phyloP scores from a whole-genome alignment of 129 eudicot species.

The Daucus carota region DNA sequence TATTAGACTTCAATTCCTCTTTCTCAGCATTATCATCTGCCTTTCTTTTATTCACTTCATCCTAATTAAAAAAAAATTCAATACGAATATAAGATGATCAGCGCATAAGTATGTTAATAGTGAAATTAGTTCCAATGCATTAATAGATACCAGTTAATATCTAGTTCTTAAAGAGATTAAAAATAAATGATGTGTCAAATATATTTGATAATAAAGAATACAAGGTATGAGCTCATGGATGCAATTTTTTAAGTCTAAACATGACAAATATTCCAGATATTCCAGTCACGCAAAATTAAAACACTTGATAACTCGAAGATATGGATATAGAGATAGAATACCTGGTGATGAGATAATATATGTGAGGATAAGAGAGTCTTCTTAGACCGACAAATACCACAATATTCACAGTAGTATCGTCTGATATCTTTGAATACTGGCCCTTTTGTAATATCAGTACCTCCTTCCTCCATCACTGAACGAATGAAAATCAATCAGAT shows the following conservation, averaged over 20 bases:
- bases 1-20: conserved; percentile 26
- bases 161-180: background rate
- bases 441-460: background rate
- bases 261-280: background rate
- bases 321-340: background rate
- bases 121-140: too few relatives aligned
- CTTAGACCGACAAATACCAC: conserved; percentile 79
- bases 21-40: conserved; percentile 21
- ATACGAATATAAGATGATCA: background rate
- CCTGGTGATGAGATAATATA: conserved; percentile 56
- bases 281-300: background rate
- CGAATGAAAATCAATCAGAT: background rate
- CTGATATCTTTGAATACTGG: conserved; percentile 61
- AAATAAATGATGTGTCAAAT: background rate
- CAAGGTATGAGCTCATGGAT: background rate
- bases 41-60: conserved; percentile 29
- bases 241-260: background rate
- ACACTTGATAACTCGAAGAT: background rate
- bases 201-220: background rate
- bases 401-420: conserved; percentile 59
- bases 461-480: conserved; percentile 9
- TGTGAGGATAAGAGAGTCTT: conserved; percentile 55
- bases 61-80: conserved; percentile 23
- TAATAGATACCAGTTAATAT: too few relatives aligned
- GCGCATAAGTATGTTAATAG: background rate